Conservation (phyloP, 2,329 filamentous ascomycete species). For the Didymella pinodella region DNA sequence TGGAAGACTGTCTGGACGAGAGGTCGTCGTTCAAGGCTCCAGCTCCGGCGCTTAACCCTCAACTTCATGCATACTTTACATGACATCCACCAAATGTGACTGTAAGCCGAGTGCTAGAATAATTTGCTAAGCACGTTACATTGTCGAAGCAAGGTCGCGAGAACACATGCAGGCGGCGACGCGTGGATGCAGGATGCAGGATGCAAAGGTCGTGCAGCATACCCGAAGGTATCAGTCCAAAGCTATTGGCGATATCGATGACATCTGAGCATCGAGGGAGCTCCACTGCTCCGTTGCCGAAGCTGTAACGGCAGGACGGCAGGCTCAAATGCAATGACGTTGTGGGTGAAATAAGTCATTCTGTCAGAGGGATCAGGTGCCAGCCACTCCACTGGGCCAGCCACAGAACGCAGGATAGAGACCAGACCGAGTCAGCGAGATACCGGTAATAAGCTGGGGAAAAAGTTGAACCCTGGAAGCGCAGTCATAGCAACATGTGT, state of each 20-base stretch:
- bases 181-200: not conserved
- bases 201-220: not conserved
- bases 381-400: slow-evolving; percentile 5
- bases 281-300: not conserved
- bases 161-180: not conserved
- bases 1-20: not conserved
- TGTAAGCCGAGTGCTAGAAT: slow-evolving; percentile 5
- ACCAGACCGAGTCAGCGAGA: not conserved
- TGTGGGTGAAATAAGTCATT: not conserved
- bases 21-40: slow-evolving; percentile 2
- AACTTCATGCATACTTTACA: not conserved
- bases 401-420: not conserved
- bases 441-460: not conserved
- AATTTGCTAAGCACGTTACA: not conserved
- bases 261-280: not conserved
- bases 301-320: not conserved
- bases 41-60: not conserved
- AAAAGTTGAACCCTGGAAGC: not conserved
- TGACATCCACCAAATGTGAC: not conserved
- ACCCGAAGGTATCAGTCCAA: not conserved
- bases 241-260: not conserved
- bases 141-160: slow-evolving; percentile 2
- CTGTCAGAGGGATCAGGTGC: slow-evolving; percentile 3
- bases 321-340: slow-evolving; percentile 4
- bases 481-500: not conserved